A percentile compares a stretch with the other conserved stretches of the same genome.
phyloP scores from a whole-genome alignment of 2,329 filamentous ascomycete genomes.

The Truncatella angustata region DNA sequence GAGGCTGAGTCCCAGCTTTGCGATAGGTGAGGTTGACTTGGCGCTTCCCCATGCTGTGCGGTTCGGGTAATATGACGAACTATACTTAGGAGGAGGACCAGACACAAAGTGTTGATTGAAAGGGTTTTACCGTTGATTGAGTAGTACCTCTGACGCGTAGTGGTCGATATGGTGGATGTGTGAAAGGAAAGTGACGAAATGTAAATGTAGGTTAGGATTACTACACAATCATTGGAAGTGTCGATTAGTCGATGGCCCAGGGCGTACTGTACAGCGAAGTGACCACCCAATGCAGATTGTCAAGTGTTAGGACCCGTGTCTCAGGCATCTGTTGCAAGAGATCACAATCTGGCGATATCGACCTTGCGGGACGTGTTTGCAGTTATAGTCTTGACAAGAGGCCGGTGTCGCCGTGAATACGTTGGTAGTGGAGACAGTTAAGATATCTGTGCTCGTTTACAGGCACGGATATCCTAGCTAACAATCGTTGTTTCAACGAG shows the following conservation, averaged over 20 bases:
- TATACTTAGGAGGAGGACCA: background rate
- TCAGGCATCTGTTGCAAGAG: background rate
- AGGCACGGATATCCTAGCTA: no score
- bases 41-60: constrained; percentile 18
- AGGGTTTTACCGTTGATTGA: background rate
- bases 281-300: background rate
- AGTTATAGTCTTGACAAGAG: no score
- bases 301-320: constrained; percentile 1
- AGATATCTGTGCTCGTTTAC: no score
- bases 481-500: no score
- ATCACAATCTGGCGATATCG: no score
- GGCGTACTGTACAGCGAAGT: background rate
- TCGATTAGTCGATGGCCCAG: background rate
- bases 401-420: background rate
- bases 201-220: background rate
- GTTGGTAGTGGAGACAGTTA: background rate
- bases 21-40: constrained; percentile 60
- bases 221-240: background rate
- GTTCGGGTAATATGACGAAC: background rate
- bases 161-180: background rate
- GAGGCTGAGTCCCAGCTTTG: constrained; percentile 59
- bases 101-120: background rate
- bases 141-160: background rate
- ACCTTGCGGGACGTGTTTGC: no score
- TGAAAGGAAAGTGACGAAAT: background rate